Percentiles rank a stretch among this genome's conserved stretches.
Evolutionary conservation across 1,284 basidiomycete genomes (phyloP).

Genomic region (Ganoderma lucidum): DNA sequence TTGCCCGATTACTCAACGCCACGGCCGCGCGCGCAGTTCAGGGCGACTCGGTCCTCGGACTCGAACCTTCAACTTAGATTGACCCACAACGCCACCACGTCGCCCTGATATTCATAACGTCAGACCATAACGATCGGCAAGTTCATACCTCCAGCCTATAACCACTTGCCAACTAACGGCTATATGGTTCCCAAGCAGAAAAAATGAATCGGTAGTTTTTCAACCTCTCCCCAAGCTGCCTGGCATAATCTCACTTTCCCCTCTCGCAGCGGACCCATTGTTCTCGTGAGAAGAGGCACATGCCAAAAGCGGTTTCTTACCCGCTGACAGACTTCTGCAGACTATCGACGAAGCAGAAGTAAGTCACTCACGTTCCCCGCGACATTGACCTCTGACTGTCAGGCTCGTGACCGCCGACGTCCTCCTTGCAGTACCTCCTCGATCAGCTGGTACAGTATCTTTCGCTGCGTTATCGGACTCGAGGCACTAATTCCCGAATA

Average conservation of each 20-base stretch:
- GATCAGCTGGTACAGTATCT: conserved; percentile 38
- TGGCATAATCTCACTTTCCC: too few species aligned
- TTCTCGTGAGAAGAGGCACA: conserved; percentile 13
- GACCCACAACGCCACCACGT: not conserved
- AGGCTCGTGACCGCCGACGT: not conserved
- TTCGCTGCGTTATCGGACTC: not conserved
- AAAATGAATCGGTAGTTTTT: conserved; percentile 1
- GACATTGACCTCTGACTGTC: not conserved
- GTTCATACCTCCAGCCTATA: not conserved
- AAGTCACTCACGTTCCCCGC: not conserved
- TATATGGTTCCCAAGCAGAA: not conserved
- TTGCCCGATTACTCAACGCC: conserved; percentile 1
- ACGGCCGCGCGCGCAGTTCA: not conserved
- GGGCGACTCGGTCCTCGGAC: not conserved
- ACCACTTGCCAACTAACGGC: not conserved
- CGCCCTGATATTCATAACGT: not conserved
- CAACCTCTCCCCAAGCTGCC: not conserved
- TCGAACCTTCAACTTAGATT: not conserved
- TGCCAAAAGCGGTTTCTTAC: not conserved
- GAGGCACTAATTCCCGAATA: not conserved
- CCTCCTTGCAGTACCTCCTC: conserved; percentile 36
- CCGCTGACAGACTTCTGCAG: conserved; percentile 16
- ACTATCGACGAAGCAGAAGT: conserved; percentile 44
- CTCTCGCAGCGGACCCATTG: conserved; percentile 21
- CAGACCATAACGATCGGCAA: not conserved